Conservation (phyloP, 2,329 filamentous ascomycete genomes). For the Diplodia intermedia region DNA sequence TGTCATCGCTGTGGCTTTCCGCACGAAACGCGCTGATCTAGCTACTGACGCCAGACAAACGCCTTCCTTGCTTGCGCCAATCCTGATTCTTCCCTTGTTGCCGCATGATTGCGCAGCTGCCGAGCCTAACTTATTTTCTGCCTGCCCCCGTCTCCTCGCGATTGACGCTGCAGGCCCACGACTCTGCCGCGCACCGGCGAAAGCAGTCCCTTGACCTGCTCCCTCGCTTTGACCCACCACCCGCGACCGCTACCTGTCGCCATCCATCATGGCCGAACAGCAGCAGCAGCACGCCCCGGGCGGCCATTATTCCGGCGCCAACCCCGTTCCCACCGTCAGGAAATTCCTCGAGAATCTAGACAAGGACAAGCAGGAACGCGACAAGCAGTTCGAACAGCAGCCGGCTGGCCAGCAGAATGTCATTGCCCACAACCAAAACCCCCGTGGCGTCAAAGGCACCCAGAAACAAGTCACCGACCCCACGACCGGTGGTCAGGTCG, state of each 20-base stretch:
- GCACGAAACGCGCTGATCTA: conserved; percentile 19
- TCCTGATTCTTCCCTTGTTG: conserved; percentile 8
- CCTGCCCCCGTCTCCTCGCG: not conserved
- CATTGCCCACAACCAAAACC: conserved; percentile 54
- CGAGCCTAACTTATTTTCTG: not conserved
- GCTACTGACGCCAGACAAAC: not conserved
- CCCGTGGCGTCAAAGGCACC: conserved; percentile 54
- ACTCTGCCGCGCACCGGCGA: conserved; percentile 10
- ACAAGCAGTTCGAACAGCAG: conserved; percentile 71
- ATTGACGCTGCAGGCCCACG: conserved; percentile 1
- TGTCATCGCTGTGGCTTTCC: conserved; percentile 22
- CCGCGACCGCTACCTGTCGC: not conserved
- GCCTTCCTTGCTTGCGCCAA: conserved; percentile 27
- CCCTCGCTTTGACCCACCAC: conserved; percentile 10
- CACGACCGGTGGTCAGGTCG: conserved; percentile 82
- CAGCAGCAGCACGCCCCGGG: conserved; percentile 61
- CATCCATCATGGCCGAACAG: conserved; percentile 39
- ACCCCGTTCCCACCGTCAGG: conserved; percentile 86
- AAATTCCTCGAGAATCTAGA: conserved; percentile 83
- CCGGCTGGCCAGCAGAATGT: conserved; percentile 42
- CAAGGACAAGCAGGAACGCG: conserved; percentile 76
- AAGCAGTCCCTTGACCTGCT: conserved; percentile 9
- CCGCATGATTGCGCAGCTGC: not conserved
- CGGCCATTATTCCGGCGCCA: conserved; percentile 78
- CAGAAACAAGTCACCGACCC: conserved; percentile 79